Base-by-base conservation (phyloP, 2,329 filamentous ascomycete species). In the Rhynchosporium graminicola region DNA sequence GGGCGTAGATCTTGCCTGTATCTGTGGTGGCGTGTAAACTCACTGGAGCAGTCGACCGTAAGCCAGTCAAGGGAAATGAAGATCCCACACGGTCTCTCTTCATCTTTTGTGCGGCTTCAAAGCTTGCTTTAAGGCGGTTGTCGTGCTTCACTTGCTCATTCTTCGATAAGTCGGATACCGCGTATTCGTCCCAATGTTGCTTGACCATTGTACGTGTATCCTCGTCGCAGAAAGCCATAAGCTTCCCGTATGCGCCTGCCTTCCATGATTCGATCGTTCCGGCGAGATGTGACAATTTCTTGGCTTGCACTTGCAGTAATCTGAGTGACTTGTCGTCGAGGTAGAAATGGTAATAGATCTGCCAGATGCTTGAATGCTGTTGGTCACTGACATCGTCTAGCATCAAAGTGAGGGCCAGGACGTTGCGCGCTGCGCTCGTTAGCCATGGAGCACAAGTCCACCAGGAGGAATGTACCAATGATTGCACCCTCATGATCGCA, bases 41-140 rank as follows among this genome's bases (percentile, higher is more conserved):
- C 15, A 36, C 57, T 10, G 61, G 61, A 36, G 51, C 42, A 20
- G 57, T 51, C 38, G 61, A 57, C 45, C 50, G 57, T 9, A 60
- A 13, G 5, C 26, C 61, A 7, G 50, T 46, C 9, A 59, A n/a
- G 13, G 12, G 6, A 1, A 60, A 13, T 43, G 28, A 12, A 1
- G 31, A 29, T 28, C 31, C 36, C 10, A 26, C 26, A 48, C 13
- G 6, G 20, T 48, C 46, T 48, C 29, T 5, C 46, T 48, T 48
- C 46, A 29, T 48, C 3, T 28, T 10, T 10, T 4, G 20, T 3
- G 26, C 20, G 4, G 28, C 46, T 28, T 48, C 46, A 8, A 48
- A 29, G 10, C 9, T 4, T 6, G 46, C 46, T 20, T 48, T 29
- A 20, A 29, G 13, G 2, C 26, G 26, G 3, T 6, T 29, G 26